Percentiles rank a stretch among this genome's conserved stretches.
These are phyloP conservation scores for Ophiostoma ips DNA, from an alignment of 2,329 filamentous ascomycete species.

Conservation along the genomic window DNA sequence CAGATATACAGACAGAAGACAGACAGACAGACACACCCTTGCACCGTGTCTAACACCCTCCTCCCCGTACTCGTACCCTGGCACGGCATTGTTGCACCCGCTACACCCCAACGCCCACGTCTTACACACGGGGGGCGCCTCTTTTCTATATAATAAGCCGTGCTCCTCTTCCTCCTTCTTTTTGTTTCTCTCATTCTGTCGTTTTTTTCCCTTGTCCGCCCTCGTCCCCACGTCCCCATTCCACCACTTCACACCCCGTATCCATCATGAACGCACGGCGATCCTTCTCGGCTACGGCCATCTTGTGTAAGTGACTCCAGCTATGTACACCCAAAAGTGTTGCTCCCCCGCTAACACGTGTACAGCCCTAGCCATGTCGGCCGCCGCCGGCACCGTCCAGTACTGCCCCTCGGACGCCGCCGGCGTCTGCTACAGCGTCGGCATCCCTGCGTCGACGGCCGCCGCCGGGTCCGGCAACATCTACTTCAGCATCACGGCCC, in stretches of 20 bases:
- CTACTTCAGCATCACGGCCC: slow-evolving; percentile 46
- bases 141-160: not conserved
- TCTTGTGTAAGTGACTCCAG: slow-evolving; percentile 1
- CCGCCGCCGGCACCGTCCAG: slow-evolving; percentile 2
- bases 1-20: too few species aligned
- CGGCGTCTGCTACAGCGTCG: slow-evolving; percentile 41
- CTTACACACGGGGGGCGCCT: not conserved
- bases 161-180: not conserved
- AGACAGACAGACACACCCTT: too few species aligned
- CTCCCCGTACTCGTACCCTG: too few species aligned
- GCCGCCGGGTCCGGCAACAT: slow-evolving; percentile 38
- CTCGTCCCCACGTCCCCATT: not conserved
- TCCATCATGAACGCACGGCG: not conserved
- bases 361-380: slow-evolving; percentile 5
- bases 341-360: not conserved
- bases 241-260: not conserved
- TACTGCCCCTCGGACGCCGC: slow-evolving; percentile 26
- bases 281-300: not conserved
- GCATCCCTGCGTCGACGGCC: slow-evolving; percentile 36
- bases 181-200: not conserved
- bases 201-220: not conserved
- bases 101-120: not conserved
- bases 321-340: not conserved
- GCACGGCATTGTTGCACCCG: too few species aligned
- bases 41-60: too few species aligned